Conservation (phyloP, 1,284 basidiomycete species). For the Trichosporon sp. region DNA sequence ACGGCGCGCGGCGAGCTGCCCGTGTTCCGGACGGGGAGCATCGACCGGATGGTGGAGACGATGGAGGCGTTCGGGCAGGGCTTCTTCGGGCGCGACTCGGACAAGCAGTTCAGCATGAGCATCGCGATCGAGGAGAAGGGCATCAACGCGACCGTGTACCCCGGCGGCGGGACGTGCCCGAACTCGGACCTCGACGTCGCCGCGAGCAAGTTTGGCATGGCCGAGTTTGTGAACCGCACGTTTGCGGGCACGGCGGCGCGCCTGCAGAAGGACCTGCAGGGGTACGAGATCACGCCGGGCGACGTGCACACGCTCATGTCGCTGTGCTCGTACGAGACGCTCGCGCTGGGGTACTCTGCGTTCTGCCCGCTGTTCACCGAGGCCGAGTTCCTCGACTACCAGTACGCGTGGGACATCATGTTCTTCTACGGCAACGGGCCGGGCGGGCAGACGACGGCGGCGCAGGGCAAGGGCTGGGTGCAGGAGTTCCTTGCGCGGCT, state of each 20-base stretch:
- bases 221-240: slow-evolving; percentile 52
- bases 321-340: slow-evolving; percentile 79
- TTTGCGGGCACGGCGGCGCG: slow-evolving; percentile 55
- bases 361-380: slow-evolving; percentile 85
- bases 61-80: slow-evolving; percentile 78
- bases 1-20: slow-evolving; percentile 48
- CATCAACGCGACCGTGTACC: slow-evolving; percentile 47
- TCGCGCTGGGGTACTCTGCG: slow-evolving; percentile 81
- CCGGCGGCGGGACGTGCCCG: slow-evolving; percentile 31
- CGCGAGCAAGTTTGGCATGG: slow-evolving; percentile 15
- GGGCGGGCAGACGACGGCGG: slow-evolving; percentile 52
- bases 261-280: slow-evolving; percentile 16
- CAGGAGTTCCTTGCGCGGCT: slow-evolving; percentile 48
- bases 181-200: slow-evolving; percentile 74
- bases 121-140: slow-evolving; percentile 56
- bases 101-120: slow-evolving; percentile 69
- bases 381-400: slow-evolving; percentile 55
- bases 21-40: slow-evolving; percentile 67
- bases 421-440: slow-evolving; percentile 6
- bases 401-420: slow-evolving; percentile 8
- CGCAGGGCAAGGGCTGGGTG: slow-evolving; percentile 78
- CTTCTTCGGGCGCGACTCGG: slow-evolving; percentile 73
- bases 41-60: slow-evolving; percentile 78
- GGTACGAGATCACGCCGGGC: slow-evolving; percentile 24
- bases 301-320: slow-evolving; percentile 42